Conservation (phyloP, 2,329 filamentous ascomycete species). For the Penicillium sp. region DNA sequence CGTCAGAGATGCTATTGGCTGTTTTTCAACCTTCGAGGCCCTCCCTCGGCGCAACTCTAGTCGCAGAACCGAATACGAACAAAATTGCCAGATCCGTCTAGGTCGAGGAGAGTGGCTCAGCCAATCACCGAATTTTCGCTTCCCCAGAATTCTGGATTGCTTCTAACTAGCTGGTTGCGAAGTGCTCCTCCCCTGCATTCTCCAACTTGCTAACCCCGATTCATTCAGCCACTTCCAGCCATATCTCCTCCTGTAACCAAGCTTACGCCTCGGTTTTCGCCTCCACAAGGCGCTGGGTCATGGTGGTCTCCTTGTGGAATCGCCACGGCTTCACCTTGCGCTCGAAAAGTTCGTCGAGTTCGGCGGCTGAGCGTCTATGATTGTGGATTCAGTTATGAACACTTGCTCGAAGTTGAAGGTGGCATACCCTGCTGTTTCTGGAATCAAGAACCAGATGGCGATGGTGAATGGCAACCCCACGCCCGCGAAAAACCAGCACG, state of each 20-base stretch:
- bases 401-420: no score
- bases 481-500: constrained; percentile 18
- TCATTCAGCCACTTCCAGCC: no score
- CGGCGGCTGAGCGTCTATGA: background rate
- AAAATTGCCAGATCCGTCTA: background rate
- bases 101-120: no score
- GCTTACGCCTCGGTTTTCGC: background rate
- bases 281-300: background rate
- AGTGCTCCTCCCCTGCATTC: background rate
- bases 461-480: constrained; percentile 13
- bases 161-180: background rate
- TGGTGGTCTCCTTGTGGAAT: background rate
- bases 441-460: constrained; percentile 20
- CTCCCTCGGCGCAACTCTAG: no score
- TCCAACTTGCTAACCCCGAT: background rate
- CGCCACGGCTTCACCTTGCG: background rate
- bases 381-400: background rate
- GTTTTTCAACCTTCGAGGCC: no score
- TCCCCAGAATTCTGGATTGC: background rate
- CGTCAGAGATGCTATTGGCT: no score
- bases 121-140: background rate
- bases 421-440: constrained; percentile 14
- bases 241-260: background rate
- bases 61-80: background rate
- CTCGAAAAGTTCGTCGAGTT: background rate